phyloP scores from a whole-genome alignment of 2,329 filamentous ascomycete species.

The Fusarium sp. region DNA sequence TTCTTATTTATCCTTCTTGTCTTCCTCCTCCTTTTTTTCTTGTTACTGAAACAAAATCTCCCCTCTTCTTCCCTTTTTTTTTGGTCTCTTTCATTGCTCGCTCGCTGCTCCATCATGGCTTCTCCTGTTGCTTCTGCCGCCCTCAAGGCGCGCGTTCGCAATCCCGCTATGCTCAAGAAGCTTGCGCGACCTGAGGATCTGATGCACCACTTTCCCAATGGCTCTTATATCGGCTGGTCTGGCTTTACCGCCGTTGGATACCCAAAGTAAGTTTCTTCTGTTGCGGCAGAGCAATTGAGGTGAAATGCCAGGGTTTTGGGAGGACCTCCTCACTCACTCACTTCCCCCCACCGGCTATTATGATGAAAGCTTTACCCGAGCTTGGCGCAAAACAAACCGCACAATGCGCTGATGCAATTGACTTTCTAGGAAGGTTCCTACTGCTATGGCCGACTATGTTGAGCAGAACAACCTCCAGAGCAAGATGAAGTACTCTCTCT shows the following conservation, averaged over 20 bases:
- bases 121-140: conserved; percentile 73
- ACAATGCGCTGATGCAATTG: conserved; percentile 24
- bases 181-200: conserved; percentile 82
- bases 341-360: conserved; percentile 30
- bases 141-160: conserved; percentile 78
- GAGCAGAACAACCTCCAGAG: conserved; percentile 88
- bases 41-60: conserved; percentile 26
- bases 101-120: conserved; percentile 61
- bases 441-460: conserved; percentile 86
- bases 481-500: conserved; percentile 85
- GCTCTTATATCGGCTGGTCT: conserved; percentile 89
- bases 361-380: conserved; percentile 22
- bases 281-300: not conserved
- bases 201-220: conserved; percentile 83
- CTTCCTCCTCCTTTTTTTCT: not conserved
- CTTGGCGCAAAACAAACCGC: conserved; percentile 15
- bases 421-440: conserved; percentile 78
- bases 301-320: not conserved
- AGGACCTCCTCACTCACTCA: not conserved
- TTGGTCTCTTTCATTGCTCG: conserved; percentile 16
- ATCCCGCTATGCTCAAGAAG: conserved; percentile 83
- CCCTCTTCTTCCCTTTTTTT: conserved; percentile 28
- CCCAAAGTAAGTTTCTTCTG: conserved; percentile 68
- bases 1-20: conserved; percentile 25
- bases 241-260: conserved; percentile 93